A percentile compares a stretch with the other conserved stretches of the same genome.
phyloP scores from a whole-genome alignment of 2,329 filamentous ascomycete genomes.

The Xylariaceae sp. region DNA sequence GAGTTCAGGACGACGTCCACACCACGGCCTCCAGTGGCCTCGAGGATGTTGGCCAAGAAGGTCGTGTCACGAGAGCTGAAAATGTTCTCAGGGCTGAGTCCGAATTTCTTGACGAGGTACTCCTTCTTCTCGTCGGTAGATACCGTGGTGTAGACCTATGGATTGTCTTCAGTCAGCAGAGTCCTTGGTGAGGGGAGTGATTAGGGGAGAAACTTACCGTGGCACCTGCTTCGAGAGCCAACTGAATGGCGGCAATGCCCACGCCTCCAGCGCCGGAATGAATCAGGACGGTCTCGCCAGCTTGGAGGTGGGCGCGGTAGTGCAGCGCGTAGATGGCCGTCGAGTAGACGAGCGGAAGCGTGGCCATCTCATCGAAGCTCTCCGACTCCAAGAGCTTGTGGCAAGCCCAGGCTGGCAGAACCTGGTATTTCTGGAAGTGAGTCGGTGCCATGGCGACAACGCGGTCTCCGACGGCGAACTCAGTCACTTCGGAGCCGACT shows the following conservation, averaged over 20 bases:
- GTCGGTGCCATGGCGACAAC: slow-evolving; percentile 3
- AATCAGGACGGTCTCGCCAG: slow-evolving; percentile 10
- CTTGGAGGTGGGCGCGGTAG: neutral
- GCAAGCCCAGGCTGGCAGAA: neutral
- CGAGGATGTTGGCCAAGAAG: slow-evolving; percentile 25
- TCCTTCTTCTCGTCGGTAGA: slow-evolving; percentile 9
- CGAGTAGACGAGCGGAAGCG: slow-evolving; percentile 2
- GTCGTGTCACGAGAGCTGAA: slow-evolving; percentile 28
- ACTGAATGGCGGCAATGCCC: slow-evolving; percentile 14
- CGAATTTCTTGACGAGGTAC: slow-evolving; percentile 1
- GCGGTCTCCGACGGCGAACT: neutral
- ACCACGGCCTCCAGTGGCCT: slow-evolving; percentile 8
- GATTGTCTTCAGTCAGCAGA: neutral
- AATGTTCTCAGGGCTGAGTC: slow-evolving; percentile 23
- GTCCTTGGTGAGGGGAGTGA: too few relatives aligned
- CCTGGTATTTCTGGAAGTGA: slow-evolving; percentile 2
- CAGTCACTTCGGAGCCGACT: neutral
- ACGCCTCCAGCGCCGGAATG: slow-evolving; percentile 18
- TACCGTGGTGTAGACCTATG: slow-evolving; percentile 6
- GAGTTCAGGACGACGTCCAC: slow-evolving; percentile 12
- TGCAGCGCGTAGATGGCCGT: slow-evolving; percentile 4
- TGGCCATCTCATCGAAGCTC: slow-evolving; percentile 11
- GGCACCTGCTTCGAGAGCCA: slow-evolving; percentile 9
- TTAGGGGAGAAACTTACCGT: neutral
- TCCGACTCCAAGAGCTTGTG: slow-evolving; percentile 5